Percentiles rank a stretch among this genome's conserved stretches.
phyloP scores from a whole-genome alignment of 1,284 basidiomycete genomes.

The Ganoderma leucocontextum region DNA sequence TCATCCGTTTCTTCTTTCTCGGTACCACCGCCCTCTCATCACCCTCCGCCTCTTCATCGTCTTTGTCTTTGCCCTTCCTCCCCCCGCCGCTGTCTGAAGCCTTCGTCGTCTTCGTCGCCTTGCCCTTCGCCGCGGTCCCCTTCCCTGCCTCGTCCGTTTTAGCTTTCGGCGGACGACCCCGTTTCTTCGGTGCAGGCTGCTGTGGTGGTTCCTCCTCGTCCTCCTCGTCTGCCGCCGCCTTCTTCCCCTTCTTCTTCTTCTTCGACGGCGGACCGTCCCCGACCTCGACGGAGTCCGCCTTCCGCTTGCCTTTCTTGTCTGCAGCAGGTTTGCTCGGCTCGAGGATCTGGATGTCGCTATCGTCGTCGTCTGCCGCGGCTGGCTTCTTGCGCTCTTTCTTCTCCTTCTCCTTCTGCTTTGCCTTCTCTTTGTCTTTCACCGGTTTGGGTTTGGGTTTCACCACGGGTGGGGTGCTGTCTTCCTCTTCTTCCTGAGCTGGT shows the following conservation, averaged over 20 bases:
- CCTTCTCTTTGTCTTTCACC: slow-evolving; percentile 18
- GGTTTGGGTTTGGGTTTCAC: slow-evolving; percentile 28
- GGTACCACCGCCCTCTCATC: slow-evolving; percentile 38
- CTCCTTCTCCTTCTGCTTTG: slow-evolving; percentile 25
- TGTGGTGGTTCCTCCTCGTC: slow-evolving; percentile 14
- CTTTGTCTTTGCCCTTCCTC: background rate
- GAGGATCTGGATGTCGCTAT: slow-evolving; percentile 30
- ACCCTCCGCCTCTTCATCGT: slow-evolving; percentile 17
- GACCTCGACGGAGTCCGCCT: slow-evolving; percentile 34
- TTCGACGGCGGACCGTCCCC: slow-evolving; percentile 16
- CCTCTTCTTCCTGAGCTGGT: slow-evolving; percentile 24
- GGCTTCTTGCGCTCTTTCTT: slow-evolving; percentile 38
- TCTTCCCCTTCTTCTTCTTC: slow-evolving; percentile 28
- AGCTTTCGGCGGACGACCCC: slow-evolving; percentile 25
- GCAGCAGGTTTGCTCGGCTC: slow-evolving; percentile 17
- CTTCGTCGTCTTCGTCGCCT: slow-evolving; percentile 4
- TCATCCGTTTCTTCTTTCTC: slow-evolving; percentile 67
- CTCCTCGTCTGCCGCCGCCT: slow-evolving; percentile 15
- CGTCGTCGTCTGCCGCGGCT: slow-evolving; percentile 24
- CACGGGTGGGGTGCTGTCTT: slow-evolving; percentile 13
- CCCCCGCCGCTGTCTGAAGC: slow-evolving; percentile 6
- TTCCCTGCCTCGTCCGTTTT: slow-evolving; percentile 12
- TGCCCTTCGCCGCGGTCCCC: slow-evolving; percentile 11
- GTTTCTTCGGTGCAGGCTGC: slow-evolving; percentile 22
- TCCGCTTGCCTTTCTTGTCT: slow-evolving; percentile 43